A percentile compares a stretch with the other conserved stretches of the same genome.
phyloP scores from a whole-genome alignment of 352 stramenopile genomes.

The Stephanocyclus meneghinianus region DNA sequence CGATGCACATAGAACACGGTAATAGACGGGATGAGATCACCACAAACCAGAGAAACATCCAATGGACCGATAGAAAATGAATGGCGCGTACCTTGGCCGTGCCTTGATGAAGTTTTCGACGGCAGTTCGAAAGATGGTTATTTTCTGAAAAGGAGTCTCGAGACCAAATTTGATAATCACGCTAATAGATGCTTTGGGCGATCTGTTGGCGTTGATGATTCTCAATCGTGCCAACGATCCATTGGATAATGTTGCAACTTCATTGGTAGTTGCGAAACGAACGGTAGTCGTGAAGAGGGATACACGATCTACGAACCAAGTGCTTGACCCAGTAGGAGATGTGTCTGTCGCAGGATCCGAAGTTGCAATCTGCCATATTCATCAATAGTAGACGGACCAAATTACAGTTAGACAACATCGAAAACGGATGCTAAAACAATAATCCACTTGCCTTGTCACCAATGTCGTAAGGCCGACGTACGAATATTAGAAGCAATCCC shows the following conservation, averaged over 20 bases:
- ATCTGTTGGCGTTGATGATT: slow-evolving; percentile 73
- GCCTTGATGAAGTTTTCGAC: slow-evolving; percentile 67
- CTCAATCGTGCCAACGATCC: slow-evolving; percentile 48
- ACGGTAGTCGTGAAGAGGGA: slow-evolving; percentile 62
- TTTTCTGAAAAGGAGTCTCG: slow-evolving; percentile 54
- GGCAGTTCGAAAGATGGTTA: slow-evolving; percentile 55
- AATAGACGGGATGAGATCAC: neutral
- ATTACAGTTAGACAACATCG: neutral
- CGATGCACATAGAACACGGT: neutral
- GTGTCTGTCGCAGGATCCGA: slow-evolving; percentile 52
- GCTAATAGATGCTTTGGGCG: slow-evolving; percentile 51
- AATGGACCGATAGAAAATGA: neutral
- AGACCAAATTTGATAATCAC: slow-evolving; percentile 63
- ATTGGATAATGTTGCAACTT: slow-evolving; percentile 66
- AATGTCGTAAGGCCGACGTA: slow-evolving; percentile 64
- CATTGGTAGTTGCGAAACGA: slow-evolving; percentile 61
- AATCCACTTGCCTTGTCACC: slow-evolving; percentile 36
- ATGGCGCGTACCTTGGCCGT: slow-evolving; percentile 37
- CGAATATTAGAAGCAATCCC: slow-evolving; percentile 68
- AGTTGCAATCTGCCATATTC: slow-evolving; percentile 54
- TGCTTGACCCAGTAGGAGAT: slow-evolving; percentile 42
- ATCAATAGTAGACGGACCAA: slow-evolving; percentile 35
- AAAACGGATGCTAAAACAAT: neutral
- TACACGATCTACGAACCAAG: slow-evolving; percentile 68
- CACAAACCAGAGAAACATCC: neutral